Percentiles rank a stretch among this genome's conserved stretches.
These are phyloP conservation scores for Arxiozyma telluris DNA, from an alignment of 1,139 yeast species.

Conservation along the genomic window DNA sequence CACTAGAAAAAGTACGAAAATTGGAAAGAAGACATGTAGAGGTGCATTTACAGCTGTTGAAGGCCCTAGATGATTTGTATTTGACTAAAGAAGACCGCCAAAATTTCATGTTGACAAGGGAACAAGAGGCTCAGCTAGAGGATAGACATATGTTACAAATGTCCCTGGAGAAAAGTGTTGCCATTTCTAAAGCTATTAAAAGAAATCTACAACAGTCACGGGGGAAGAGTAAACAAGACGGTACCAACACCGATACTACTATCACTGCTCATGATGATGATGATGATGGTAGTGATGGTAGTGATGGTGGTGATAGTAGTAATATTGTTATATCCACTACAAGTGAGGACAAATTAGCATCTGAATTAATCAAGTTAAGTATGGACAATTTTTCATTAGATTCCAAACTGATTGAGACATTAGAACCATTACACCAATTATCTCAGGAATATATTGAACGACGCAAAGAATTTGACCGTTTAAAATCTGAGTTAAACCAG, in stretches of 20 bases:
- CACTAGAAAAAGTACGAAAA: constrained; percentile 11
- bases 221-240: neutral
- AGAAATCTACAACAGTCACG: neutral
- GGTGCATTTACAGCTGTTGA: constrained; percentile 18
- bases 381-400: neutral
- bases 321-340: neutral
- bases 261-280: neutral
- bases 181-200: constrained; percentile 14
- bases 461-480: neutral
- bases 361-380: neutral
- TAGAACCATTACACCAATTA: neutral
- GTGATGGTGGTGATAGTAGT: neutral
- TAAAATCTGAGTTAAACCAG: neutral
- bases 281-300: neutral
- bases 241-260: no score
- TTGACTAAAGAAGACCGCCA: constrained; percentile 11
- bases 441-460: neutral
- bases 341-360: neutral
- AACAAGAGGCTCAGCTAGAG: neutral
- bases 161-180: constrained; percentile 21
- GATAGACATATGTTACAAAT: constrained; percentile 14
- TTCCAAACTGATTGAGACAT: neutral
- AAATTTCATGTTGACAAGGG: neutral
- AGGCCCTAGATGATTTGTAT: constrained; percentile 20
- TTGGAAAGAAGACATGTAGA: constrained; percentile 23